Evolutionary conservation across 495 filamentous ascomycete genomes (phyloP).

Genomic region (Tuber umbilicatum): DNA sequence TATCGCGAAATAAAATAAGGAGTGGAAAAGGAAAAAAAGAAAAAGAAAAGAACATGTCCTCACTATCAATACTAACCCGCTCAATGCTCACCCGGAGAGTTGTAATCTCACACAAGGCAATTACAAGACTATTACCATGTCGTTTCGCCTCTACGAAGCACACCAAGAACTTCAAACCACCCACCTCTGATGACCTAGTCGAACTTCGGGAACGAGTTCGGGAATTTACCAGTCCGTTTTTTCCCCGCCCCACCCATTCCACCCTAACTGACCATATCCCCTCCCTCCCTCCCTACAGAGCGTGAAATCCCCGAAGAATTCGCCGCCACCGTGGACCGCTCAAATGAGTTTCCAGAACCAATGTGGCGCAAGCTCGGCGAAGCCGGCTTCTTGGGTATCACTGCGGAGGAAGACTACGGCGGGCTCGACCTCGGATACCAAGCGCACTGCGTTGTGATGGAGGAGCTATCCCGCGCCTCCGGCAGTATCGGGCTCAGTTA

Average conservation of each 20-base stretch:
- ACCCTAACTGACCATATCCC: slow-evolving; percentile 4
- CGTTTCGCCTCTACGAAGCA: slow-evolving; percentile 68
- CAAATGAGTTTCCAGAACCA: slow-evolving; percentile 77
- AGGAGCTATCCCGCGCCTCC: slow-evolving; percentile 61
- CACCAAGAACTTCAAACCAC: slow-evolving; percentile 72
- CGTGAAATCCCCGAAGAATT: slow-evolving; percentile 77
- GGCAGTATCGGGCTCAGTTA: slow-evolving; percentile 90
- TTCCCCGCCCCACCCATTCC: neutral
- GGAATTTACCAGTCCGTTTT: slow-evolving; percentile 66
- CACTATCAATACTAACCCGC: slow-evolving; percentile 19
- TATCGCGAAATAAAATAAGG: neutral
- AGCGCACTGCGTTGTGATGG: slow-evolving; percentile 93
- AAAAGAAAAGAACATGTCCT: slow-evolving; percentile 5
- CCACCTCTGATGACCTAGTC: slow-evolving; percentile 63
- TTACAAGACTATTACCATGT: slow-evolving; percentile 27
- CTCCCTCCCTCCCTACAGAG: slow-evolving; percentile 31
- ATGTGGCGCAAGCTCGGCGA: slow-evolving; percentile 95
- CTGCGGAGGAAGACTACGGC: slow-evolving; percentile 88
- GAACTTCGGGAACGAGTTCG: slow-evolving; percentile 87
- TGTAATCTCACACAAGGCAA: neutral
- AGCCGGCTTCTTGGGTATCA: slow-evolving; percentile 87
- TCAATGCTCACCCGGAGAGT: slow-evolving; percentile 17
- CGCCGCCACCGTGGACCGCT: slow-evolving; percentile 69
- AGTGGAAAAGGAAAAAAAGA: neutral
- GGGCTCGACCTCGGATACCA: slow-evolving; percentile 92